Conservation (phyloP, 805 yeast species). For the Metschnikowia kofuensis region DNA sequence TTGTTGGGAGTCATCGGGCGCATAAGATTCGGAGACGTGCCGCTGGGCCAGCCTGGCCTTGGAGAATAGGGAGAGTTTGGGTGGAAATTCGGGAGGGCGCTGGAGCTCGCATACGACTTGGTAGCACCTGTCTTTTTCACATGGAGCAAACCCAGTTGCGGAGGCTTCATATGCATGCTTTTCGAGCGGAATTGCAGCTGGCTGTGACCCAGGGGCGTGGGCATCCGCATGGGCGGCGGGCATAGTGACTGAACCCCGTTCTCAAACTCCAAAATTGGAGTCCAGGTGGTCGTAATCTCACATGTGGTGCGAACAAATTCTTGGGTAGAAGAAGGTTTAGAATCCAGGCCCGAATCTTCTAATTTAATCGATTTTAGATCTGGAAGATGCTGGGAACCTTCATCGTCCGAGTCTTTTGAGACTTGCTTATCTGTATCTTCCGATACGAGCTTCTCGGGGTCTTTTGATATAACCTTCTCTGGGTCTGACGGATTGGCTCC, state of each 20-base stretch:
- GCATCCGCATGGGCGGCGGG: not conserved
- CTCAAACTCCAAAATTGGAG: slow-evolving; percentile 37
- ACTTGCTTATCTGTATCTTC: no score
- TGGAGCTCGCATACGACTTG: slow-evolving; percentile 17
- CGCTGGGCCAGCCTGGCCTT: slow-evolving; percentile 1
- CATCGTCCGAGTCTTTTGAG: no score
- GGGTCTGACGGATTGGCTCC: no score
- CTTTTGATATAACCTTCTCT: no score
- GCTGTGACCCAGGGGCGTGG: slow-evolving; percentile 1
- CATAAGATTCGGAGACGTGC: not conserved
- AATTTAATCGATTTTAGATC: no score
- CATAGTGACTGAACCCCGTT: not conserved
- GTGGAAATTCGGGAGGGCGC: not conserved
- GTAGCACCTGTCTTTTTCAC: slow-evolving; percentile 22
- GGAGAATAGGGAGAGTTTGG: slow-evolving; percentile 2
- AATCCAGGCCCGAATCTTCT: no score
- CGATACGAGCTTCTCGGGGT: no score
- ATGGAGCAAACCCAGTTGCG: not conserved
- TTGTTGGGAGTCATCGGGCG: slow-evolving; percentile 1
- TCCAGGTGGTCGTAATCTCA: slow-evolving; percentile 36
- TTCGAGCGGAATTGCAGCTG: slow-evolving; percentile 9
- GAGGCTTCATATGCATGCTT: slow-evolving; percentile 4
- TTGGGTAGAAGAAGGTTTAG: no score
- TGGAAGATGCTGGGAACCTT: no score
- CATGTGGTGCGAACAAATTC: slow-evolving; percentile 17